Base-by-base conservation (phyloP, 2,329 filamentous ascomycete species). In the Monosporascus sp. region DNA sequence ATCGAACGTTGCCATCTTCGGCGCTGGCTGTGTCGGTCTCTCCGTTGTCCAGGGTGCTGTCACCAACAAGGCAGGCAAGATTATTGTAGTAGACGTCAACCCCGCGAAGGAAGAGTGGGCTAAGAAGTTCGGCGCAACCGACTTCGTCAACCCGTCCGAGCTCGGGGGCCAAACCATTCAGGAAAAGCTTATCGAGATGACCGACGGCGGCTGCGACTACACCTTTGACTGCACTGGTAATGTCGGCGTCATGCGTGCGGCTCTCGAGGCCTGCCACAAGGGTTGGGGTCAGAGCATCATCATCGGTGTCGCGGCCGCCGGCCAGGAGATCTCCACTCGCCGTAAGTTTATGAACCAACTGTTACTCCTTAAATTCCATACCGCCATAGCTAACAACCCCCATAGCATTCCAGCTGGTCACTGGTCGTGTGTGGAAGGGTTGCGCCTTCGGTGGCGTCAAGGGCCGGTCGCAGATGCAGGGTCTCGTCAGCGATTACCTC, bases 191-290 rank as follows among this genome's bases (percentile, higher is more conserved):
- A 84, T 97, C 62, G 93, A 97, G 75, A 91, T 97, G 88, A 99
- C 94, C 2, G 94, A 97, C 66, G 94, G 94, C 60, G 94, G 94
- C 49, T 96, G 91, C 71, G 94, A 99, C 78, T 97, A 97, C 79
- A 99, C 94, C 48, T 99, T 99, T 70, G 94, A 99, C 78, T 97
- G 94, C 81, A 99, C 94, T 6, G 94, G 94, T 55, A 97, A 97
- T 68, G 92, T 97, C 50, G 83, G 85, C 62, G 94, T 99, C 52
- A 99, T 69, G 94, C 83, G 94, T 58, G 88, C 90, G 50, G 94
- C 94, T 41, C 84, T 99, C 55, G 93, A 99, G 78, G 92, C 94
- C 48, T 97, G 92, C 79, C 94, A 99, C 81, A 99, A 99, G 84
- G 94, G 94, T 48, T 99, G 94, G 94, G 94, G 94, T 66, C 84